phyloP scores from a whole-genome alignment of 176 grass and related monocot species.

The Oryza glaberrima region DNA sequence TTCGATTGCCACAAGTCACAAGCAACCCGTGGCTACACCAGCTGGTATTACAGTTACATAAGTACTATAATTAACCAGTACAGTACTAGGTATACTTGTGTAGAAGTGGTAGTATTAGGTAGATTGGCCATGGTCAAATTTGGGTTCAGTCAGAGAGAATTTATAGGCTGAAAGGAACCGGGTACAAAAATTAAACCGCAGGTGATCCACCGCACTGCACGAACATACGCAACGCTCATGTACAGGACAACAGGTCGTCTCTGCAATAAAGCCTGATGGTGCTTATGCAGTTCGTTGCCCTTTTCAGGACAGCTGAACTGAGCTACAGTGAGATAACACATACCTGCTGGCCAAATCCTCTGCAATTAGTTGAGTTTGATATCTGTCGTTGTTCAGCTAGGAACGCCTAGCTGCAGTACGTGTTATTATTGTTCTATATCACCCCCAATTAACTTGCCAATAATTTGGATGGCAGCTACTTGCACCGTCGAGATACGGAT shows the following conservation, averaged over 20 bases:
- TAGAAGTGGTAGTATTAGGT: not conserved
- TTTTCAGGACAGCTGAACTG: not conserved
- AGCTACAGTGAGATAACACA: not conserved
- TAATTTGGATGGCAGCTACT: not conserved
- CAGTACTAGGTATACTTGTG: too few species aligned
- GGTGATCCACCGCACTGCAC: not conserved
- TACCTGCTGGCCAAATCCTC: not conserved
- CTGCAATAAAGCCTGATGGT: not conserved
- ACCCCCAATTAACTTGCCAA: not conserved
- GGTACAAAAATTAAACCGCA: not conserved
- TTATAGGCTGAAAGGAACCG: not conserved
- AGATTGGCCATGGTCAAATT: not conserved
- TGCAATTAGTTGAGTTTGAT: not conserved
- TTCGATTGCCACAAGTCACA: not conserved
- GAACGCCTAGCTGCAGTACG: too few species aligned
- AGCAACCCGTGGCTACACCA: not conserved
- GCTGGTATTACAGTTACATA: too few species aligned
- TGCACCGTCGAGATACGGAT: not conserved
- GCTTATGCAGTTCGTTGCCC: not conserved
- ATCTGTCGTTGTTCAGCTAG: not conserved
- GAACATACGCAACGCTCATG: not conserved
- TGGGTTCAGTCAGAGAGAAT: not conserved
- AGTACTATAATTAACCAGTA: too few species aligned
- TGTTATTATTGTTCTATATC: not conserved
- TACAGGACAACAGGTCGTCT: not conserved